phyloP scores from a whole-genome alignment of 1,284 basidiomycete genomes.

The Pseudozyma sp. region DNA sequence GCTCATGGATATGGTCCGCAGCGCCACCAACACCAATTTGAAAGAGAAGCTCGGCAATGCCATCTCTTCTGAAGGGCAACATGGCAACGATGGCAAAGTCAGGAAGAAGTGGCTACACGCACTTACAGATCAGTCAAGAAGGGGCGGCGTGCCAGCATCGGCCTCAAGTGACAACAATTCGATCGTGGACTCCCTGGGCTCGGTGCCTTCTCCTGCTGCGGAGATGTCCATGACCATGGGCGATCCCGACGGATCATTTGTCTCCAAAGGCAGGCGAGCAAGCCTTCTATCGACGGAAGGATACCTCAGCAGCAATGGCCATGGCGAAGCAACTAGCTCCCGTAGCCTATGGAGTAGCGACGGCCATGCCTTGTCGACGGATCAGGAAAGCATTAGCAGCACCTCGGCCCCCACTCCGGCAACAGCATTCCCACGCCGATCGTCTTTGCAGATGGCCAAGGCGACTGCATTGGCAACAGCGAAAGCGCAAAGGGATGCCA shows the following conservation, averaged over 20 bases:
- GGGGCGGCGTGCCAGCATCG: constrained; percentile 6
- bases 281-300: constrained; percentile 24
- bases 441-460: constrained; percentile 21
- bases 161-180: constrained; percentile 29
- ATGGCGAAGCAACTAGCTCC: constrained; percentile 12
- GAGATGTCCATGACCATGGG: constrained; percentile 6
- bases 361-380: constrained; percentile 11
- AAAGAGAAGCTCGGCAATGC: constrained; percentile 38
- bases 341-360: constrained; percentile 13
- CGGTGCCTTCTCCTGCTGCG: constrained; percentile 14
- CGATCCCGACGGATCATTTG: constrained; percentile 11
- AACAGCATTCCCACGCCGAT: constrained; percentile 21
- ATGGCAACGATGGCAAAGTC: constrained; percentile 12
- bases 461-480: constrained; percentile 23
- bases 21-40: constrained; percentile 32
- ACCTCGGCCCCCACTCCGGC: constrained; percentile 2
- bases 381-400: constrained; percentile 13
- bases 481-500: constrained; percentile 36
- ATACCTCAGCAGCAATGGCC: constrained; percentile 10
- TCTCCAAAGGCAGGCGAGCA: constrained; percentile 12
- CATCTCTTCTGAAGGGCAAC: constrained; percentile 13
- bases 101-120: constrained; percentile 42
- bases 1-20: constrained; percentile 54
- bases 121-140: constrained; percentile 26
- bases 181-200: constrained; percentile 23